Base-by-base conservation (phyloP, 2,329 filamentous ascomycete species). In the Ascocoryne sarcoides region DNA sequence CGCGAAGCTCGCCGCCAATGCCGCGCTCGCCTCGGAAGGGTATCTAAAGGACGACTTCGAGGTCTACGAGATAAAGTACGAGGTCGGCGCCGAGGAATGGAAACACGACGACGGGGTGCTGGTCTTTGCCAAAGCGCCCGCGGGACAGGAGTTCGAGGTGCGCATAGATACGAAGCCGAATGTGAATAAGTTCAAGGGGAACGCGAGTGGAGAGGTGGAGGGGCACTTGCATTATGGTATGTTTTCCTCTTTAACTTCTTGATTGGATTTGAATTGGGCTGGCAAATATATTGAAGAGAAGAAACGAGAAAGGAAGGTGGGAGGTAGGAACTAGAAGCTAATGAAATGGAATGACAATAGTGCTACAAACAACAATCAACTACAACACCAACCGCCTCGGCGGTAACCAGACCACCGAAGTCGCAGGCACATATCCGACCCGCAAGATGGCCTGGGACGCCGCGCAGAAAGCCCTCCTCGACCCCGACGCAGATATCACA, bases 311-410 rank as follows among this genome's bases (percentile, higher is more conserved):
- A n/a, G n/a, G n/a, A n/a, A n/a, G n/a, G n/a, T n/a, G n/a, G n/a
- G n/a, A n/a, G n/a, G n/a, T n/a, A n/a, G n/a, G n/a, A n/a, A n/a
- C n/a, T n/a, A n/a, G n/a, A n/a, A n/a, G n/a, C n/a, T n/a, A n/a
- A n/a, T n/a, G n/a, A n/a, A n/a, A n/a, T n/a, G n/a, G n/a, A n/a
- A n/a, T n/a, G n/a, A n/a, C 44, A 16, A 17, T 34, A 50, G 60
- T 69, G 10, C 42, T 69, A 37, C 64, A 68, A 50, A 66, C 62
- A 4, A 60, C 52, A n/a, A 56, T 64, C 21, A 56, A 67, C 51
- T 67, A 67, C 53, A 60, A 62, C 40, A 52, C 54, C 28, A 64
- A 65, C 43, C 60, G 61, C 14, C 56, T 51, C 9, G 61, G 60
- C 26, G 48, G 48, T 4, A 49, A 44, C 32, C 63, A 66, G 47